phyloP scores from a whole-genome alignment of 2,329 filamentous ascomycete genomes.

The Dothideomycetes sp. region DNA sequence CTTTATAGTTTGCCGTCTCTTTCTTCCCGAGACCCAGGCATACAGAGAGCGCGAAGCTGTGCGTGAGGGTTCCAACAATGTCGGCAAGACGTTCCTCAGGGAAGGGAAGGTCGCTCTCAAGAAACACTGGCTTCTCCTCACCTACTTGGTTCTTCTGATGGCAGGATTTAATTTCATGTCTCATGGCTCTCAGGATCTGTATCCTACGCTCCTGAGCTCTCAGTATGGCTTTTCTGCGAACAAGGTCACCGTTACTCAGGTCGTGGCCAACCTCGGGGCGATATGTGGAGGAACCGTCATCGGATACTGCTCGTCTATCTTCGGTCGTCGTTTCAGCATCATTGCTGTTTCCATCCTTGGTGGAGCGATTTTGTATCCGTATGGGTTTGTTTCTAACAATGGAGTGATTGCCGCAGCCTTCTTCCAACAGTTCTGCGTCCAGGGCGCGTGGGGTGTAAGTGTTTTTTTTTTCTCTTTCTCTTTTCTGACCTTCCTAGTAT shows the following conservation, averaged over 20 bases:
- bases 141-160: constrained; percentile 58
- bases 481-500: too few relatives aligned
- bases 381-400: constrained; percentile 20
- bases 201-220: constrained; percentile 33
- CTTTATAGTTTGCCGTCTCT: constrained; percentile 65
- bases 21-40: constrained; percentile 63
- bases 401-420: constrained; percentile 23
- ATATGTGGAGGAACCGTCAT: constrained; percentile 23
- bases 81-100: constrained; percentile 54
- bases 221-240: constrained; percentile 39
- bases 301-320: constrained; percentile 25
- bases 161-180: constrained; percentile 24
- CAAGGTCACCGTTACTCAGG: constrained; percentile 30
- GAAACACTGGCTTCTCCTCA: constrained; percentile 64
- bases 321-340: constrained; percentile 26
- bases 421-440: constrained; percentile 28
- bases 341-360: constrained; percentile 26
- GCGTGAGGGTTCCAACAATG: constrained; percentile 45
- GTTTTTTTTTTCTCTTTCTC: too few relatives aligned
- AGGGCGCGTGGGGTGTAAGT: constrained; percentile 27
- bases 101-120: constrained; percentile 67
- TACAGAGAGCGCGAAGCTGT: constrained; percentile 55
- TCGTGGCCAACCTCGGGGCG: constrained; percentile 30
- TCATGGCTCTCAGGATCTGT: constrained; percentile 29
- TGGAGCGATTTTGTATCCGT: constrained; percentile 24